A percentile compares a stretch with the other conserved stretches of the same genome.
These are phyloP conservation scores for Penicillium silybi DNA, from an alignment of 495 filamentous ascomycete genomes.

Conservation along the genomic window DNA sequence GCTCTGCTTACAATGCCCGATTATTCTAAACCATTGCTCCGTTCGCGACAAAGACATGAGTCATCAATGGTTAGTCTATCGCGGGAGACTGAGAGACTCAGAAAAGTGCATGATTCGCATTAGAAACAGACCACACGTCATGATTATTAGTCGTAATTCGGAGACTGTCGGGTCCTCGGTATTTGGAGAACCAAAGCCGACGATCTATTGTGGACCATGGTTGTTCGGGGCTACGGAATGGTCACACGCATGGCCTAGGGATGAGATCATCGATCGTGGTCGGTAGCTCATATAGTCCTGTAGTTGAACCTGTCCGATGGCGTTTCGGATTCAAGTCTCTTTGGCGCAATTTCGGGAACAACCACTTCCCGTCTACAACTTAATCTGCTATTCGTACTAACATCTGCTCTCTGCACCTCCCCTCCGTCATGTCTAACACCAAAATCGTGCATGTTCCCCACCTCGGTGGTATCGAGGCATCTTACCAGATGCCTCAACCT, in stretches of 20 bases:
- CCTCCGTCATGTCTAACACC: slow-evolving; percentile 10
- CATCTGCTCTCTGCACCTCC: neutral
- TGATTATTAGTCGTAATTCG: no score
- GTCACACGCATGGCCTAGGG: neutral
- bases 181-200: no score
- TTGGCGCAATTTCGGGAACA: neutral
- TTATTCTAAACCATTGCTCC: no score
- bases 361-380: neutral
- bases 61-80: no score
- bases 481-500: slow-evolving; percentile 30
- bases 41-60: no score
- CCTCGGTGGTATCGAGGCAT: slow-evolving; percentile 31
- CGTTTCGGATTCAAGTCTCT: neutral
- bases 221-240: neutral
- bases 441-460: slow-evolving; percentile 32
- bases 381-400: neutral
- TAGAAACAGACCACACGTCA: no score
- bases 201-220: no score
- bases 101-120: no score
- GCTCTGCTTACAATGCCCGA: no score
- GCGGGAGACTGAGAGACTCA: no score
- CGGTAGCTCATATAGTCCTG: neutral
- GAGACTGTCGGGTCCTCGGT: no score
- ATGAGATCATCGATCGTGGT: neutral
- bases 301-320: neutral